These are phyloP conservation scores for Colletotrichum chrysophilum DNA, from an alignment of 2,329 filamentous ascomycete genomes.

Conservation along the genomic window DNA sequence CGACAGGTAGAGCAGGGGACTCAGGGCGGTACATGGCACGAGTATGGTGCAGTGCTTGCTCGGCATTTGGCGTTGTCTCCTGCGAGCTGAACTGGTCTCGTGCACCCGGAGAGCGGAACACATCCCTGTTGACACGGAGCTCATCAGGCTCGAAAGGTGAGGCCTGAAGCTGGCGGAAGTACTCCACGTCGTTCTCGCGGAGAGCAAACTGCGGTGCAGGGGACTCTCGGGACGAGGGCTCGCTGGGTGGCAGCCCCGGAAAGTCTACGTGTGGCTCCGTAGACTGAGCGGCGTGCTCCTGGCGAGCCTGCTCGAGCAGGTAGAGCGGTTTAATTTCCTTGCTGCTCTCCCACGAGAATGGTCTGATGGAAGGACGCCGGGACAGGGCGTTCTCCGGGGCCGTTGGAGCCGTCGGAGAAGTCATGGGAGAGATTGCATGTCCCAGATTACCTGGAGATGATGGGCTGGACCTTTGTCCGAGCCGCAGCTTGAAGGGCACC, in stretches of 20 bases:
- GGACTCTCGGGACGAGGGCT: conserved; percentile 39
- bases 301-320: conserved; percentile 71
- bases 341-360: conserved; percentile 66
- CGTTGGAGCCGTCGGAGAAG: conserved; percentile 33
- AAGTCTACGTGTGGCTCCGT: conserved; percentile 42
- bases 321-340: conserved; percentile 83
- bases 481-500: conserved; percentile 61
- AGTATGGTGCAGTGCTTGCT: conserved; percentile 21
- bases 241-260: conserved; percentile 55
- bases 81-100: conserved; percentile 64
- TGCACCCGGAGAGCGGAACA: conserved; percentile 28
- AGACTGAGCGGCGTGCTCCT: conserved; percentile 30
- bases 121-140: conserved; percentile 47
- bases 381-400: conserved; percentile 36
- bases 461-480: conserved; percentile 52
- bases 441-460: conserved; percentile 42
- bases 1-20: neutral
- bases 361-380: conserved; percentile 50
- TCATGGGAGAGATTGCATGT: conserved; percentile 45
- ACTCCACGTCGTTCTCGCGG: conserved; percentile 32
- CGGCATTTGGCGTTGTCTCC: conserved; percentile 73
- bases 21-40: neutral
- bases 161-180: conserved; percentile 14
- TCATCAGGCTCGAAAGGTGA: conserved; percentile 25
- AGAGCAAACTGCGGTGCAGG: conserved; percentile 35